These are phyloP conservation scores for Xylaria hypoxylon DNA, from an alignment of 2,329 filamentous ascomycete species.

Conservation along the genomic window DNA sequence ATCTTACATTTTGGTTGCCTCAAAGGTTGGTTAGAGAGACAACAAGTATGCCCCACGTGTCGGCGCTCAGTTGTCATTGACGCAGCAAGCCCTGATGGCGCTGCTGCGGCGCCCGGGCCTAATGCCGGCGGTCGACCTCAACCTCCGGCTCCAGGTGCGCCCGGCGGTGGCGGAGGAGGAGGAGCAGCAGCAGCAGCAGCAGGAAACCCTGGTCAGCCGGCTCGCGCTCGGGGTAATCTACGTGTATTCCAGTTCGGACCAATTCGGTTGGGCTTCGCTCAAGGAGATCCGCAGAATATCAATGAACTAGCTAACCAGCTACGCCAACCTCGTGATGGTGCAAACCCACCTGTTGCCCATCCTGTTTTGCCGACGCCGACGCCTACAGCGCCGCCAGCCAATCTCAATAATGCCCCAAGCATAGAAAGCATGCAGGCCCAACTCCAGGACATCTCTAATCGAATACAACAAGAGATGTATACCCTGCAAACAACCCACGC, in stretches of 20 bases:
- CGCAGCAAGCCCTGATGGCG: constrained; percentile 53
- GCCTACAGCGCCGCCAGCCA: constrained; percentile 18
- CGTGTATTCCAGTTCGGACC: constrained; percentile 80
- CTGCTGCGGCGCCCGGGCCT: constrained; percentile 47
- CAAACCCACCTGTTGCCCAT: constrained; percentile 41
- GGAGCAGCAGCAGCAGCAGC: constrained; percentile 22
- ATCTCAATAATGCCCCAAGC: constrained; percentile 29
- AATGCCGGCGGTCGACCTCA: constrained; percentile 50
- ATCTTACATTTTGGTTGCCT: constrained; percentile 95
- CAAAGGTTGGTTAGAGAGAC: constrained; percentile 95
- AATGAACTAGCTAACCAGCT: constrained; percentile 75
- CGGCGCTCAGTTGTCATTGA: constrained; percentile 82
- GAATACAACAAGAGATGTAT: constrained; percentile 75
- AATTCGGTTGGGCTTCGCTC: constrained; percentile 80
- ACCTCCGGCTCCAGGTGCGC: constrained; percentile 45
- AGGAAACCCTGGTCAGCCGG: constrained; percentile 51
- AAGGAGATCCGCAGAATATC: constrained; percentile 72
- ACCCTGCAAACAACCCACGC: constrained; percentile 72
- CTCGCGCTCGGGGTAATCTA: constrained; percentile 58
- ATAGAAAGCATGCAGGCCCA: constrained; percentile 65
- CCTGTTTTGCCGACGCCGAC: constrained; percentile 31
- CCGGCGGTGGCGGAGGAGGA: constrained; percentile 43
- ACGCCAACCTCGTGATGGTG: constrained; percentile 57
- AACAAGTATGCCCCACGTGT: constrained; percentile 97
- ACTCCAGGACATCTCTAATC: constrained; percentile 74